Evolutionary conservation across 2,329 filamentous ascomycete genomes (phyloP), one percentile per base, ranked within the genome.

Genomic region (Ophiocordyceps camponoti-floridani): DNA sequence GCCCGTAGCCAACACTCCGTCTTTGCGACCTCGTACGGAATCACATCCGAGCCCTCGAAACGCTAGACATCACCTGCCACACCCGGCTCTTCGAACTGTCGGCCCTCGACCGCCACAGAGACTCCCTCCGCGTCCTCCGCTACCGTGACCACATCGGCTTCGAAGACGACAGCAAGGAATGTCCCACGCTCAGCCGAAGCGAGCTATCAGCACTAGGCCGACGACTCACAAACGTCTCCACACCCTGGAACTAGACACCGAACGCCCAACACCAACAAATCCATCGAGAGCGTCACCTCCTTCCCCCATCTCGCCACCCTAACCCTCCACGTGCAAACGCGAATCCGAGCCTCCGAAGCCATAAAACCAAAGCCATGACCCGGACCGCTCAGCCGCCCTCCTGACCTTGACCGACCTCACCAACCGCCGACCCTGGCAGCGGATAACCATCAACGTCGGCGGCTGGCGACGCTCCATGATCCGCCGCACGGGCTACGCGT

Each of bases 101-200:
- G 41, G 62, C 58, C 0, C 55, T 72, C 9, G 48, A 59, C 13
- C 43, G 47, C 4, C 69, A 72, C 49, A 56, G 56, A 4, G 35
- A 40, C 3, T 58, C 65, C 1, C 58, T 73, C 0, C 54, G 53
- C 28, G 47, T 49, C 2, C 56, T 73, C 4, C 54, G 60, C 5
- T 59, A 72, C 35, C 62, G 68, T 37, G 67, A 72, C 50, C 62
- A 69, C 49, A 53, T 62, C 10, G 65, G 67, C 3, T 70, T 71
- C 50, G 52, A 52, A 9, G 64, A 70, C 42, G 64, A 69, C 43
- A 53, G 58, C 40, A 54, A 54, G 26, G 54, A 48, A 12, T 70
- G 67, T 44, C 68, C 67, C 4, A 70, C 66, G 2, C 46, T 71
- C 35, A 48, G 48, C 19, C 47, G 54, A 2, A 52, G 45, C n/a